Conservation (phyloP, 2,329 filamentous ascomycete species). For the Neonectria punicea region DNA sequence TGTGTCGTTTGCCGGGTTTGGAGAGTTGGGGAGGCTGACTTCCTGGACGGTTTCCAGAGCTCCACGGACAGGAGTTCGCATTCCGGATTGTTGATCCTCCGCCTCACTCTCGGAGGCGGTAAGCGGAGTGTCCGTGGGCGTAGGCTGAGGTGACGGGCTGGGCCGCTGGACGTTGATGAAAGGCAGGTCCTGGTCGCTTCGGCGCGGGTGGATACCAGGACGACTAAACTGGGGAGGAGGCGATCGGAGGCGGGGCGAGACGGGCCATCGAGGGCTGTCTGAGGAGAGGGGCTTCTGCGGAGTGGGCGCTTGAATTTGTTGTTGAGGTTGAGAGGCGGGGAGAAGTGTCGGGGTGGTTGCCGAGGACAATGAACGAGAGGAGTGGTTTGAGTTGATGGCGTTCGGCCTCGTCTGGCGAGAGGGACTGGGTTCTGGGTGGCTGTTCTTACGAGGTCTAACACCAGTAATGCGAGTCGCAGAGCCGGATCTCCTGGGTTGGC, state of each 20-base stretch:
- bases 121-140: slow-evolving; percentile 50
- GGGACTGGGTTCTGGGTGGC: slow-evolving; percentile 71
- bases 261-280: slow-evolving; percentile 76
- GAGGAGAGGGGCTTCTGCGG: slow-evolving; percentile 69
- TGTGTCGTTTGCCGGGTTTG: slow-evolving; percentile 59
- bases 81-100: slow-evolving; percentile 62
- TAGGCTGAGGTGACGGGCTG: slow-evolving; percentile 57
- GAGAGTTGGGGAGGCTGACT: slow-evolving; percentile 80
- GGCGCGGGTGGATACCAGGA: slow-evolving; percentile 57
- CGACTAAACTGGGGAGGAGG: slow-evolving; percentile 71
- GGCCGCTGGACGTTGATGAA: slow-evolving; percentile 64
- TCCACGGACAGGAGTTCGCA: slow-evolving; percentile 69
- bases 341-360: slow-evolving; percentile 74
- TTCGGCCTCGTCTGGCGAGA: slow-evolving; percentile 62
- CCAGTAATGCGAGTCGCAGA: slow-evolving; percentile 50
- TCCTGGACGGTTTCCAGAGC: slow-evolving; percentile 92
- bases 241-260: slow-evolving; percentile 81
- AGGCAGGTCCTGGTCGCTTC: slow-evolving; percentile 62
- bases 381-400: slow-evolving; percentile 69
- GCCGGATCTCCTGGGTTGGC: slow-evolving; percentile 50
- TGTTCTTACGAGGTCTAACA: slow-evolving; percentile 72
- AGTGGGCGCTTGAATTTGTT: slow-evolving; percentile 67
- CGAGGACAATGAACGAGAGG: slow-evolving; percentile 75
- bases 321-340: slow-evolving; percentile 68
- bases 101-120: slow-evolving; percentile 61